Base-by-base conservation (phyloP, 2,329 filamentous ascomycete species). In the Colletotrichum sp. region DNA sequence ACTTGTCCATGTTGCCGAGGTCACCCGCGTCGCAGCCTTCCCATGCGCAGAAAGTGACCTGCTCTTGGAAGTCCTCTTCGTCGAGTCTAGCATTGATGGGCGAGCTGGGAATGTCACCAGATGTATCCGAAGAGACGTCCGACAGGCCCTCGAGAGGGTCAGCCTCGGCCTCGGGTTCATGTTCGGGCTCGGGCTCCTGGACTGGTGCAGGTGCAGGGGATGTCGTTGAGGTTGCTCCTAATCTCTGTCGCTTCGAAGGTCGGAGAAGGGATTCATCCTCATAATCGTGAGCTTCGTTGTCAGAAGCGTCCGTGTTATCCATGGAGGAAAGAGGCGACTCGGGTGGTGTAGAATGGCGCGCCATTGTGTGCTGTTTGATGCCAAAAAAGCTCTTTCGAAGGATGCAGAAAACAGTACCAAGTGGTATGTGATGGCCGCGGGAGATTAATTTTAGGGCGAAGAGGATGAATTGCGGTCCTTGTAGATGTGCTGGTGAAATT, bases 41-140 rank as follows among this genome's bases (percentile, higher is more conserved):
- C 95, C 95, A 97, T 70, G 91, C 91, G 85, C 95, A 97, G 64
- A 92, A 86, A 1, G 94, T 95, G 63, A 96, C 92, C 83, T 96
- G 95, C 80, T 95, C 94, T 79, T 93, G 92, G 78, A 92, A 91
- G 76, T 95, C 94, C 78, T 95, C 94, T 79, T 95, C 94, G 77
- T 95, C 93, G 52, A 92, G 87, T 82, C 94, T 82, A 87, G 94
- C 85, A 85, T 93, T 89, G 83, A 90, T 87, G 19, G 92, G 92
- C 2, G 93, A 95, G 82, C 92, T 93, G 30, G 95, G 95, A 65
- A 96, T 92, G 73, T 95, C 96, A 84, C 95, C 95, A 39, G 95
- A 96, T 66, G 95, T 98, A 85, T 99, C 97, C 69, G 95, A 95
- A 9, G 96, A 98, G 76, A 99, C 93, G 70, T 96, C 94, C 68